These are phyloP conservation scores for Uronychia setigera DNA, from an alignment of 73 alveolate species.

Conservation along the genomic window DNA sequence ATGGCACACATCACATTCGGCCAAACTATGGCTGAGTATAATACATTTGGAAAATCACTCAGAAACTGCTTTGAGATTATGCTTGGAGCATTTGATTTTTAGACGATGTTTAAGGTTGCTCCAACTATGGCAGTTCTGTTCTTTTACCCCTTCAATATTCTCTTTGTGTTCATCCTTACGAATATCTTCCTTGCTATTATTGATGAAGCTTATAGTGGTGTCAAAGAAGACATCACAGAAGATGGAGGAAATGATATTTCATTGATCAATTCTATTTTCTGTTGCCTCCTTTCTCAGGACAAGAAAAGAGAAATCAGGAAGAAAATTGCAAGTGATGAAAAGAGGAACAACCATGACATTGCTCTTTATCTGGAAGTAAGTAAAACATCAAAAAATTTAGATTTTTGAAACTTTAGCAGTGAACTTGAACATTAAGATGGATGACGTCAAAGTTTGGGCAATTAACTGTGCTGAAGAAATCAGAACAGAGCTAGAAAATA, in stretches of 20 bases:
- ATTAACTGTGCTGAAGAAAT: conserved; percentile 67
- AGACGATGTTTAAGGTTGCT: conserved; percentile 36
- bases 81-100: conserved; percentile 72
- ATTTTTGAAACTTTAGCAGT: conserved; percentile 43
- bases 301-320: too few relatives aligned
- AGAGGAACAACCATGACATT: too few relatives aligned
- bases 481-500: conserved; percentile 24
- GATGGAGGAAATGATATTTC: neutral
- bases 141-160: conserved; percentile 70
- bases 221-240: conserved; percentile 16
- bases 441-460: conserved; percentile 59
- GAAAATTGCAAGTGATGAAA: too few relatives aligned
- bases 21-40: conserved; percentile 28
- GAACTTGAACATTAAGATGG: conserved; percentile 25
- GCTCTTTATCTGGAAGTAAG: too few relatives aligned
- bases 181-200: conserved; percentile 75
- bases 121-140: conserved; percentile 62
- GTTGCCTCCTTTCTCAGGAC: too few relatives aligned
- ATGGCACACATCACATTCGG: conserved; percentile 74
- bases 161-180: conserved; percentile 74
- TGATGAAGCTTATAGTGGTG: conserved; percentile 56
- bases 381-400: too few relatives aligned
- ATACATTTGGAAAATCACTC: conserved; percentile 47
- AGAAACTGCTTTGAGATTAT: conserved; percentile 70
- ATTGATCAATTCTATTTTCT: neutral